Base-by-base conservation (phyloP, 1,284 basidiomycete genomes). In the Ganoderma resinaceum region DNA sequence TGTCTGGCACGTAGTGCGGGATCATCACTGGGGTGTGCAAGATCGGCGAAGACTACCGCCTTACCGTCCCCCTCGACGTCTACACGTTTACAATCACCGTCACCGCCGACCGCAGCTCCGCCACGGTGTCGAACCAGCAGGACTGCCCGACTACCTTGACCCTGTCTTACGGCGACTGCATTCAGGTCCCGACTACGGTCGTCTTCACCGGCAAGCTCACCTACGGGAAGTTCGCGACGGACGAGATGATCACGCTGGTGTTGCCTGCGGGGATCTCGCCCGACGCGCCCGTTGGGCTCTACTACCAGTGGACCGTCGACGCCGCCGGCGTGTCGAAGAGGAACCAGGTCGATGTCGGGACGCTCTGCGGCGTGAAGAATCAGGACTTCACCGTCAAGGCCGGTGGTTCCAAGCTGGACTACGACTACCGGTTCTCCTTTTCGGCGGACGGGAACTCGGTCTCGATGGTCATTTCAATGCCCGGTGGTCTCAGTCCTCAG, bases 131-230 rank as follows among this genome's bases (percentile, higher is more conserved):
- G 2, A 29, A 52, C 4, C 4, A 8, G 4, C 49, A 4, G 23
- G 8, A 9, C 3, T 8, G 2, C 49, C 49, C 23, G 29, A 6
- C 33, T 3, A 57, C 26, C 26, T 20, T 57, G 33, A 8, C 29
- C 16, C 3, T 20, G 7, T 18, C 33, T 16, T 29, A 57, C 33
- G 53, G 12, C 53, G 53, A 57, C 16, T 5, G 16, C 33, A 31
- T 33, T 4, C 53, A 20, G 1, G 5, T 57, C 3, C 53, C 53
- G 26, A 31, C 53, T 16, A 57, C 53, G 1, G 31, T 57, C 23
- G 18, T 35, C 40, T 62, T 49, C 42, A 43, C 23, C 42, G 61
- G 61, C 26, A 62, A 43, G n/a, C 61, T 62, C 14, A 46, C 31
- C 42, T 62, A 40, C 38, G 3, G 2, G 6, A 3, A 43, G 20